phyloP scores from a whole-genome alignment of 2,329 filamentous ascomycete species.

The Chrysoporthe puriensis region DNA sequence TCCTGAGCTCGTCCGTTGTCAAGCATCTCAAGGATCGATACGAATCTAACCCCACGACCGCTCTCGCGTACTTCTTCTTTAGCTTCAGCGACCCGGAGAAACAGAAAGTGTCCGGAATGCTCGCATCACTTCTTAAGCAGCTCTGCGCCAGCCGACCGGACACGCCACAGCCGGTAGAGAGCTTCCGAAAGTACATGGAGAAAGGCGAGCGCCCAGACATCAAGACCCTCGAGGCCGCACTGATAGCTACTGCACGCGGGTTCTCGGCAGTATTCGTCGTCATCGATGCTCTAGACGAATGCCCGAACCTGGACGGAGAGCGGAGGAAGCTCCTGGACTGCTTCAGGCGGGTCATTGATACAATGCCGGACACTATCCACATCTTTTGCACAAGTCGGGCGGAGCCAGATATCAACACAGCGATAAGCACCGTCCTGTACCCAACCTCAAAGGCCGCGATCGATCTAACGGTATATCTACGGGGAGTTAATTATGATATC shows the following conservation, averaged over 20 bases:
- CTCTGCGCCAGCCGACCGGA: not conserved
- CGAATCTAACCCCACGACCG: not conserved
- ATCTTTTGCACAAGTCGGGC: not conserved
- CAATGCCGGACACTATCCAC: not conserved
- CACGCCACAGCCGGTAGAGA: not conserved
- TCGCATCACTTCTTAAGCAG: slow-evolving; percentile 31
- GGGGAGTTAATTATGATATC: not conserved
- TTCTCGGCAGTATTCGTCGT: not conserved
- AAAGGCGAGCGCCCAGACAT: not conserved
- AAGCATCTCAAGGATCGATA: not conserved
- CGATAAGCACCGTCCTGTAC: not conserved
- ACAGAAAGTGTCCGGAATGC: slow-evolving; percentile 28
- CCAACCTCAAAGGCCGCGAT: not conserved
- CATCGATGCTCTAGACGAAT: not conserved
- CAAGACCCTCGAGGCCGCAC: not conserved
- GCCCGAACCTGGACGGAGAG: not conserved
- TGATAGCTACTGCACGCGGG: not conserved
- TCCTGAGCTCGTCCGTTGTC: not conserved
- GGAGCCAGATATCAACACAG: not conserved
- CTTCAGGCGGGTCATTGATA: not conserved
- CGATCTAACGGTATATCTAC: not conserved
- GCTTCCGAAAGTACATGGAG: not conserved
- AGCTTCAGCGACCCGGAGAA: slow-evolving; percentile 31
- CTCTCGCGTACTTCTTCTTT: slow-evolving; percentile 34
- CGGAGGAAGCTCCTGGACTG: not conserved